Conservation (phyloP, 371 early-diverging fungal genomes). For the Mortierella sp. region DNA sequence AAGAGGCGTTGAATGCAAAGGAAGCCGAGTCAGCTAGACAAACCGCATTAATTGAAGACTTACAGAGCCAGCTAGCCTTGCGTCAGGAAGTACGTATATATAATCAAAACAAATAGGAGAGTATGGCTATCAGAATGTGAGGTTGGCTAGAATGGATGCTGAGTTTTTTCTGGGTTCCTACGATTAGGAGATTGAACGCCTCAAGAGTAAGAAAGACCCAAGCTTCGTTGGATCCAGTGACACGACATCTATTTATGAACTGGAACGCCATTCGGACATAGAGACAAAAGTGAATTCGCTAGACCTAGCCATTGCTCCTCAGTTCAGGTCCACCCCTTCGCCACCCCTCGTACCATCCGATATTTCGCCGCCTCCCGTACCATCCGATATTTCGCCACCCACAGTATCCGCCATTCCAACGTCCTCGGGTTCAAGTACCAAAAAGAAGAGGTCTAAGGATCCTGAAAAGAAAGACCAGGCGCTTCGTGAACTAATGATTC, state of each 20-base stretch:
- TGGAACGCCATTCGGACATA: slow-evolving; percentile 9
- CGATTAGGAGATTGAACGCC: slow-evolving; percentile 17
- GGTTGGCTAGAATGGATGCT: neutral
- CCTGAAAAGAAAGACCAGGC: slow-evolving; percentile 36
- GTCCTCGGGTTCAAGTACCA: neutral
- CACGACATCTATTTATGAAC: neutral
- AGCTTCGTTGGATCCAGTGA: neutral
- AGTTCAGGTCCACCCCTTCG: slow-evolving; percentile 4
- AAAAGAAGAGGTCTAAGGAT: slow-evolving; percentile 15
- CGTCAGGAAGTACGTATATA: slow-evolving; percentile 9
- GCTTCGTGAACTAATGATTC: slow-evolving; percentile 35
- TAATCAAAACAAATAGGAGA: too few species aligned
- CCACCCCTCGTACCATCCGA: slow-evolving; percentile 8
- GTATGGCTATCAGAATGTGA: too few species aligned
- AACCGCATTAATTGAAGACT: slow-evolving; percentile 8
- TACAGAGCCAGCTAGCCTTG: slow-evolving; percentile 13
- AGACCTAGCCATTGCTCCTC: slow-evolving; percentile 1
- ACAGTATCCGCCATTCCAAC: neutral
- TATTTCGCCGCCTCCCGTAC: slow-evolving; percentile 8
- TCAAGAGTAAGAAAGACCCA: neutral
- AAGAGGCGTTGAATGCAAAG: slow-evolving; percentile 13
- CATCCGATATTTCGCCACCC: neutral
- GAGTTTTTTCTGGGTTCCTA: neutral
- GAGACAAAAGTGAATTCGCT: slow-evolving; percentile 26
- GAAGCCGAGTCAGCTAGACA: slow-evolving; percentile 20